A percentile compares a stretch with the other conserved stretches of the same genome.
These are phyloP conservation scores for Jamesozyma piceae DNA, from an alignment of 805 yeast genomes.

Conservation along the genomic window DNA sequence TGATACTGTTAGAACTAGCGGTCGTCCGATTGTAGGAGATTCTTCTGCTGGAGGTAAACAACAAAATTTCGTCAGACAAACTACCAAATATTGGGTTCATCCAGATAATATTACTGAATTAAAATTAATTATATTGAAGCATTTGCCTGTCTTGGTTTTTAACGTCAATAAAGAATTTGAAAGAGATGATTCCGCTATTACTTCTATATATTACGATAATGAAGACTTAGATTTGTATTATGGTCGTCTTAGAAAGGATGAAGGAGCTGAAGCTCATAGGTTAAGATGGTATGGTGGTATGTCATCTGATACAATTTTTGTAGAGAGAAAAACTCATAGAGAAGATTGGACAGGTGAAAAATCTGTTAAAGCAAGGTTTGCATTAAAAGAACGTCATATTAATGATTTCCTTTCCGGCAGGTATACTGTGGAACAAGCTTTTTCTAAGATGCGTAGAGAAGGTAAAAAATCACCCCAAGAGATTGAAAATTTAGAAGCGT, in stretches of 20 bases:
- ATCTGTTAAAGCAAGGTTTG: conserved; percentile 95
- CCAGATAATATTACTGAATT: conserved; percentile 96
- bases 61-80: conserved; percentile 96
- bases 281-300: conserved; percentile 99
- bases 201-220: conserved; percentile 93
- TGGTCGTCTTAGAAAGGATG: conserved; percentile 90
- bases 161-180: conserved; percentile 93
- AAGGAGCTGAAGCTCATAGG: conserved; percentile 98
- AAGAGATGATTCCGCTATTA: conserved; percentile 87
- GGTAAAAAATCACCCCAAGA: conserved; percentile 83
- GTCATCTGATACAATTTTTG: conserved; percentile 84
- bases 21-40: conserved; percentile 91
- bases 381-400: conserved; percentile 82
- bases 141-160: conserved; percentile 93
- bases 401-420: conserved; percentile 77
- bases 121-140: conserved; percentile 84
- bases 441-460: conserved; percentile 86
- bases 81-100: conserved; percentile 98
- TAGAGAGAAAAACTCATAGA: conserved; percentile 95
- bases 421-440: conserved; percentile 79
- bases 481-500: conserved; percentile 82
- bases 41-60: conserved; percentile 96
- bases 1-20: conserved; percentile 90
- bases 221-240: conserved; percentile 80
- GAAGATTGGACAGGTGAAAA: conserved; percentile 99